Conservation (phyloP, 176 grass and related monocot species). For the Bromus sterilis region DNA sequence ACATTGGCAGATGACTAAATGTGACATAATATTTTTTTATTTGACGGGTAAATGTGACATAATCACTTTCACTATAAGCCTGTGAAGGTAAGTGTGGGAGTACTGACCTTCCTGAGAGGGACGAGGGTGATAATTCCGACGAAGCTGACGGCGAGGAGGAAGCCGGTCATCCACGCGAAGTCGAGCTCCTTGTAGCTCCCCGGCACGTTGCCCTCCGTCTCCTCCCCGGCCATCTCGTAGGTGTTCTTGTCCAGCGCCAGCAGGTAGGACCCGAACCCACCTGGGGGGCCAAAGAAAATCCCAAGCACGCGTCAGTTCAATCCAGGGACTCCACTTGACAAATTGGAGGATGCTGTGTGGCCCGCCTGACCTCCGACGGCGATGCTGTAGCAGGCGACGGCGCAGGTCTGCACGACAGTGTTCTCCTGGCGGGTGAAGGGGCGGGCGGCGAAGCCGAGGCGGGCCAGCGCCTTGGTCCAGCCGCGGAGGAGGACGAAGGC, state of each 20-base stretch:
- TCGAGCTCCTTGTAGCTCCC: constrained; percentile 89
- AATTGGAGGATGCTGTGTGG: neutral
- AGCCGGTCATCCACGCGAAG: constrained; percentile 92
- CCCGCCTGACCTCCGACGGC: constrained; percentile 57
- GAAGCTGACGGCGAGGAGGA: constrained; percentile 78
- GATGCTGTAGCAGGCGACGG: constrained; percentile 93
- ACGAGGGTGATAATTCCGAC: constrained; percentile 69
- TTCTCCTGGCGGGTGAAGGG: constrained; percentile 97
- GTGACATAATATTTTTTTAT: neutral
- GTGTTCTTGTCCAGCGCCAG: constrained; percentile 81
- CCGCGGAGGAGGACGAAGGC: constrained; percentile 78
- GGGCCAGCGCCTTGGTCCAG: constrained; percentile 62
- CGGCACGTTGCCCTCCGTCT: constrained; percentile 69
- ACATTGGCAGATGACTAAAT: neutral
- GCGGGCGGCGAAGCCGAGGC: constrained; percentile 33
- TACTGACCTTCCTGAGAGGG: constrained; percentile 69
- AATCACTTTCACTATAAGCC: neutral
- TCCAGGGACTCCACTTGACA: neutral
- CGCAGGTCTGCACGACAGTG: constrained; percentile 94
- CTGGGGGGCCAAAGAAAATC: constrained; percentile 15
- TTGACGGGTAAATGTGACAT: neutral
- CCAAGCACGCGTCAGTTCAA: neutral
- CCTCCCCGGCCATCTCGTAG: constrained; percentile 64
- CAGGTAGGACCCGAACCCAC: constrained; percentile 87
- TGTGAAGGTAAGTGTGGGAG: neutral